Percentiles rank a stretch among this genome's conserved stretches.
phyloP scores from a whole-genome alignment of 2,329 filamentous ascomycete genomes.

The Cladobotryum protrusum region DNA sequence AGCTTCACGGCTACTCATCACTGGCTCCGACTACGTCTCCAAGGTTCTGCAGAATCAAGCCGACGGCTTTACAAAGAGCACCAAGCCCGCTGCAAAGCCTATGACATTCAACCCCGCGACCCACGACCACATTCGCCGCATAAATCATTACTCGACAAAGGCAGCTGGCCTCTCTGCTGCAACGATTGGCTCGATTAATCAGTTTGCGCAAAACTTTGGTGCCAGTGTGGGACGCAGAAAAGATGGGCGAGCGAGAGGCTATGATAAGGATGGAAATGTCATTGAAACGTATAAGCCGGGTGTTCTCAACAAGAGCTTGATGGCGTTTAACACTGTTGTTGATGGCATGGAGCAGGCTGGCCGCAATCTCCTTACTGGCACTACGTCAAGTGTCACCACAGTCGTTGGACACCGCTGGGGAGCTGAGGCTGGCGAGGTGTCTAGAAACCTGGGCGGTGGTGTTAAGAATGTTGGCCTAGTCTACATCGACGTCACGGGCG shows the following conservation, averaged over 20 bases:
- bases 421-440: conserved; percentile 72
- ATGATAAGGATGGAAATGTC: conserved; percentile 63
- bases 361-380: conserved; percentile 66
- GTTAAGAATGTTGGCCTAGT: conserved; percentile 96
- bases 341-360: conserved; percentile 90
- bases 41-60: conserved; percentile 73
- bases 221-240: conserved; percentile 57
- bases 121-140: conserved; percentile 77
- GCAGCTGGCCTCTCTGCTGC: conserved; percentile 77
- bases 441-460: conserved; percentile 69
- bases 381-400: conserved; percentile 72
- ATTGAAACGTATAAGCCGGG: conserved; percentile 74
- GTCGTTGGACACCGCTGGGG: conserved; percentile 90
- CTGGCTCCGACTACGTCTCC: conserved; percentile 72
- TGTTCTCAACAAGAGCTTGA: conserved; percentile 88
- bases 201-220: conserved; percentile 84
- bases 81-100: conserved; percentile 70
- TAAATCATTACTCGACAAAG: conserved; percentile 76
- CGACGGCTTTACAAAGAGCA: conserved; percentile 72
- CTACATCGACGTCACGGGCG: conserved; percentile 93
- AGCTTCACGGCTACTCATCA: conserved; percentile 88
- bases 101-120: conserved; percentile 83
- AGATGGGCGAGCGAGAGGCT: conserved; percentile 50
- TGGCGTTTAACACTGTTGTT: conserved; percentile 90
- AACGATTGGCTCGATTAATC: conserved; percentile 77